Conservation (phyloP, 208 protist genomes). For the Wallacemonas collosoma region DNA sequence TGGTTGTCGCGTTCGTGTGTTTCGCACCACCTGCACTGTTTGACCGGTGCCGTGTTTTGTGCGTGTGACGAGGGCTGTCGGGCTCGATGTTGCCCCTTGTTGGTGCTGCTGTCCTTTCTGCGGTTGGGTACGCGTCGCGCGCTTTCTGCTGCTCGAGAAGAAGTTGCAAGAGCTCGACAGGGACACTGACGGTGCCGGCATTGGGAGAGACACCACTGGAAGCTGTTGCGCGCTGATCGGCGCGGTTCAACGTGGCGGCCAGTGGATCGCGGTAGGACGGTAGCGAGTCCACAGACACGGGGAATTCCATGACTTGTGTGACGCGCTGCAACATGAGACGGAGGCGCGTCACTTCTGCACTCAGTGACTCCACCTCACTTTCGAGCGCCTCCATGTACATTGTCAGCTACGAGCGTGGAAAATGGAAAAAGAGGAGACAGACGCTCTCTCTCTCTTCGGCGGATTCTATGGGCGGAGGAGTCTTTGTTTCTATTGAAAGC, state of each 20-base stretch:
- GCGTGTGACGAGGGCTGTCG: not conserved
- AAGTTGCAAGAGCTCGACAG: constrained; percentile 16
- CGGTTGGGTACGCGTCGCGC: not conserved
- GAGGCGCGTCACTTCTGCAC: constrained; percentile 81
- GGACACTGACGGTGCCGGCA: not conserved
- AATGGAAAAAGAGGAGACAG: too few relatives aligned
- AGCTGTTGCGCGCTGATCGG: not conserved
- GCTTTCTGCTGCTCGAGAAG: constrained; percentile 16
- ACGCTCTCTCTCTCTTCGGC: too few relatives aligned
- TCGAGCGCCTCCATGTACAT: constrained; percentile 87
- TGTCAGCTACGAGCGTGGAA: not conserved
- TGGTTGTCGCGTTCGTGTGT: not conserved
- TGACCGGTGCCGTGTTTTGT: not conserved
- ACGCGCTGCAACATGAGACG: constrained; percentile 85
- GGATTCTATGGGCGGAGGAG: too few relatives aligned
- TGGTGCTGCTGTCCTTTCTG: not conserved
- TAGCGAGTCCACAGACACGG: constrained; percentile 6
- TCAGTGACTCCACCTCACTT: constrained; percentile 81
- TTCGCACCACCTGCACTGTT: too few relatives aligned
- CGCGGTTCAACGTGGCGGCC: not conserved
- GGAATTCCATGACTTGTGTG: constrained; percentile 50
- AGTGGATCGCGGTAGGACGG: constrained; percentile 5
- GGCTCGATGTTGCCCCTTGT: not conserved
- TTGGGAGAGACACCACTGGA: not conserved
- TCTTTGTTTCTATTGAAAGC: too few relatives aligned